Conservation (phyloP, 208 protist genomes). For the Vickermania spadyakhi region DNA sequence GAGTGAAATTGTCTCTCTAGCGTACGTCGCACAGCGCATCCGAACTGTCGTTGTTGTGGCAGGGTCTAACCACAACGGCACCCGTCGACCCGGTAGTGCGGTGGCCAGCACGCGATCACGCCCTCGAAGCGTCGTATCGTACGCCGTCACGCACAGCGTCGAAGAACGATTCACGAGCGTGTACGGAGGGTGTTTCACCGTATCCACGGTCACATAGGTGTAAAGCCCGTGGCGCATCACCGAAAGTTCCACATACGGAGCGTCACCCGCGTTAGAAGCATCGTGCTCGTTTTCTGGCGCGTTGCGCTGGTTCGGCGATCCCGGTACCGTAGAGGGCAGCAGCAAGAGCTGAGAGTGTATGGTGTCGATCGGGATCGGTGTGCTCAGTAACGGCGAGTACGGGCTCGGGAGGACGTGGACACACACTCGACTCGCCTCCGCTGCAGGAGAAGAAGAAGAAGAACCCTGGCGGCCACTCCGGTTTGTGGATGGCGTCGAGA, state of each 20-base stretch:
- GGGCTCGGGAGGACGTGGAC: slow-evolving; percentile 28
- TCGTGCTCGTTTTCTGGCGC: not conserved
- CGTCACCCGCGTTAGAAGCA: not conserved
- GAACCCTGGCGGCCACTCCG: not conserved
- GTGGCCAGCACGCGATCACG: slow-evolving; percentile 42
- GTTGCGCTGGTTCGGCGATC: not conserved
- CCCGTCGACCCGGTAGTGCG: slow-evolving; percentile 33
- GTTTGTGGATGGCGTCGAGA: no score
- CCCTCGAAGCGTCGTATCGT: slow-evolving; percentile 23
- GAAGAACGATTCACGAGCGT: slow-evolving; percentile 72
- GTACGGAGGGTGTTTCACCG: slow-evolving; percentile 42
- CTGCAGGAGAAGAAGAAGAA: not conserved
- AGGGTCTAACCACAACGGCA: slow-evolving; percentile 35
- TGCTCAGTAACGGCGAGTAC: slow-evolving; percentile 39
- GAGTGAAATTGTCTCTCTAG: no score
- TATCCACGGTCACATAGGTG: slow-evolving; percentile 77
- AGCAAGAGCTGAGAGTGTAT: slow-evolving; percentile 17
- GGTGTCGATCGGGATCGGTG: slow-evolving; percentile 64
- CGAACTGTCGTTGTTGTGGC: slow-evolving; percentile 25
- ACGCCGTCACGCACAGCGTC: slow-evolving; percentile 22
- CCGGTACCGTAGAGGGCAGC: not conserved
- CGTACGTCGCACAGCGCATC: no score
- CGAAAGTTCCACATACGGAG: slow-evolving; percentile 51
- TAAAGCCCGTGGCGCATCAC: slow-evolving; percentile 52
- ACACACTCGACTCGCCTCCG: not conserved